These are phyloP conservation scores for Tolypocladium pustulatum DNA, from an alignment of 2,329 filamentous ascomycete genomes.

Conservation along the genomic window DNA sequence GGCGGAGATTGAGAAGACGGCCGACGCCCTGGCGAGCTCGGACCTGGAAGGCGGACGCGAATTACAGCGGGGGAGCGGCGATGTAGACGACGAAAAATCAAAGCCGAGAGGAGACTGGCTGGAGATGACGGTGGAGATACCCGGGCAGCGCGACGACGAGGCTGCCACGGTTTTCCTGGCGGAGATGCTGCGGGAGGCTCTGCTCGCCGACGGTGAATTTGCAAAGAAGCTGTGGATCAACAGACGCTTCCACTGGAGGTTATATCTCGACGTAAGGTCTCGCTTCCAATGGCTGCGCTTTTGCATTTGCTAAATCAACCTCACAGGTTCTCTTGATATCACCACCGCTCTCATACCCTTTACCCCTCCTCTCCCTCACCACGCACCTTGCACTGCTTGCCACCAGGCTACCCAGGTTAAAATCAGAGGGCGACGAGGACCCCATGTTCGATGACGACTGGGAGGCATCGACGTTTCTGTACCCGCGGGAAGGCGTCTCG, in stretches of 20 bases:
- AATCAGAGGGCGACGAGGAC: conserved; percentile 88
- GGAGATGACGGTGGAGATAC: conserved; percentile 84
- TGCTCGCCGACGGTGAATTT: conserved; percentile 63
- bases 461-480: conserved; percentile 72
- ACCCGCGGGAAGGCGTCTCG: conserved; percentile 39
- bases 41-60: conserved; percentile 14
- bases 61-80: conserved; percentile 23
- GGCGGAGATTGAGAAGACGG: conserved; percentile 77
- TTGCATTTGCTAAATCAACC: conserved; percentile 2
- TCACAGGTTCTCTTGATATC: conserved; percentile 79
- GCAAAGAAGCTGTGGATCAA: conserved; percentile 76
- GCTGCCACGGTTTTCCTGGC: conserved; percentile 76
- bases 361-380: conserved; percentile 84
- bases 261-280: conserved; percentile 78
- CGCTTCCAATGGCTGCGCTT: not conserved
- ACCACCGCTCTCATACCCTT: conserved; percentile 83
- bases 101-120: conserved; percentile 62
- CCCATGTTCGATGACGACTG: conserved; percentile 98
- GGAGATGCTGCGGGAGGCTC: conserved; percentile 78
- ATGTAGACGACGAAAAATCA: conserved; percentile 25
- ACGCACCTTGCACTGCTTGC: conserved; percentile 87
- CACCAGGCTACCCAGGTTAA: conserved; percentile 72
- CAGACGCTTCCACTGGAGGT: conserved; percentile 84
- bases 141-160: conserved; percentile 85
- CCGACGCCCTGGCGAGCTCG: conserved; percentile 14